These are phyloP conservation scores for Leishmania amazonensis DNA, from an alignment of 208 protist genomes.

Conservation along the genomic window DNA sequence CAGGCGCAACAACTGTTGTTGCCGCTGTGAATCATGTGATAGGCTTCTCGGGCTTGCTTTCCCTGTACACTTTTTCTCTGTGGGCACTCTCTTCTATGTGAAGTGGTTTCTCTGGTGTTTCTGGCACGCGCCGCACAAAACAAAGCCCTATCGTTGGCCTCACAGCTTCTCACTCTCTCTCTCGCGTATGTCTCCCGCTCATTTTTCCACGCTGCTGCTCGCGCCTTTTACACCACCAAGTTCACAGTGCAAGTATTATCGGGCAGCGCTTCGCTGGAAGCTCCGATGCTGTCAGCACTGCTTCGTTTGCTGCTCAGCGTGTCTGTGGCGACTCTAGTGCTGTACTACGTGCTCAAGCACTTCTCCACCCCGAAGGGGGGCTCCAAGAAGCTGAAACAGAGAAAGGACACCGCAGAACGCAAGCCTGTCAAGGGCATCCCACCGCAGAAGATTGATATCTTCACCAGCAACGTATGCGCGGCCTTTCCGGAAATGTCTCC, in stretches of 20 bases:
- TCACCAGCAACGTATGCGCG: conserved; percentile 34
- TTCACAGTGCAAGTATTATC: not conserved
- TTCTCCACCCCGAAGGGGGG: not conserved
- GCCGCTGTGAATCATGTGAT: not conserved
- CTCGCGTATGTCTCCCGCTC: not conserved
- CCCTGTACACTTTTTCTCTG: not conserved
- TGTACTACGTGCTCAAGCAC: conserved; percentile 13
- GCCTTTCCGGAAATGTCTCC: conserved; percentile 16
- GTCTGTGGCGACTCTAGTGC: conserved; percentile 1
- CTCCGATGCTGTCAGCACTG: not conserved
- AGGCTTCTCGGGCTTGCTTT: not conserved
- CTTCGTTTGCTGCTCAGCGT: conserved; percentile 15
- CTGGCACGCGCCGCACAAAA: not conserved
- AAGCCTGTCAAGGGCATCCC: conserved; percentile 23
- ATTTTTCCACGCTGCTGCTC: not conserved
- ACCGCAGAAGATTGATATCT: conserved; percentile 60
- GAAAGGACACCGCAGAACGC: not conserved
- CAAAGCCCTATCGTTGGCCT: not conserved
- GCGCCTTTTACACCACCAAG: not conserved
- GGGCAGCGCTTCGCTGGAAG: not conserved
- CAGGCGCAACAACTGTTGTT: not conserved
- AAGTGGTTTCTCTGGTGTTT: not conserved
- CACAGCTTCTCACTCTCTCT: not conserved
- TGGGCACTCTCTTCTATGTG: not conserved
- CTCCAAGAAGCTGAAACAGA: not conserved